Conservation (phyloP, 768 basidiomycete species). For the Inosperma sp. region DNA sequence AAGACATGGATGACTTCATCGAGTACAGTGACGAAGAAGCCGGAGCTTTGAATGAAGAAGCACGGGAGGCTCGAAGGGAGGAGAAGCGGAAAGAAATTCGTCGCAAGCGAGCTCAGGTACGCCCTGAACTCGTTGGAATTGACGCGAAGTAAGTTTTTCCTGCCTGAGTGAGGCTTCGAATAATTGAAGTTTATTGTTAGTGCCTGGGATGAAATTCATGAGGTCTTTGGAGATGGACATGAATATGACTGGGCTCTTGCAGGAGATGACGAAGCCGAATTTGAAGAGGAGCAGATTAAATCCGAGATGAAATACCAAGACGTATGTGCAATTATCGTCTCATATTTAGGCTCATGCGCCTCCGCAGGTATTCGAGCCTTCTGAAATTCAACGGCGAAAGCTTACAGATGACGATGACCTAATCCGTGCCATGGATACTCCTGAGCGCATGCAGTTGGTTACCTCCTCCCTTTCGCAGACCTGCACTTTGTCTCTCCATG, state of each 20-base stretch:
- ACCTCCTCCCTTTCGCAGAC: slow-evolving; percentile 75
- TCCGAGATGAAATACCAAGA: slow-evolving; percentile 82
- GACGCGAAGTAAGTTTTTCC: slow-evolving; percentile 66
- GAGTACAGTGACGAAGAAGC: slow-evolving; percentile 81
- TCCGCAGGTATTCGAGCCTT: slow-evolving; percentile 90
- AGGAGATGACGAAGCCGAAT: slow-evolving; percentile 65
- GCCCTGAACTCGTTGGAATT: slow-evolving; percentile 72
- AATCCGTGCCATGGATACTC: slow-evolving; percentile 85
- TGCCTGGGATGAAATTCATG: slow-evolving; percentile 93
- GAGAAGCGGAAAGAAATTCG: slow-evolving; percentile 66
- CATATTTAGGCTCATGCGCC: slow-evolving; percentile 10
- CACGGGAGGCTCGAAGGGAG: slow-evolving; percentile 67
- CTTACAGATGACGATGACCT: slow-evolving; percentile 92
- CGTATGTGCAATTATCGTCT: slow-evolving; percentile 38
- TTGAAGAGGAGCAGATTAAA: slow-evolving; percentile 48
- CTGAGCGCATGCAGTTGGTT: slow-evolving; percentile 92
- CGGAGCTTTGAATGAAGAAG: slow-evolving; percentile 69
- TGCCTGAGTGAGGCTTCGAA: slow-evolving; percentile 1
- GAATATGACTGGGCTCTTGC: slow-evolving; percentile 94
- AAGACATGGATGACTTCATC: slow-evolving; percentile 76
- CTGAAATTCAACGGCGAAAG: slow-evolving; percentile 85
- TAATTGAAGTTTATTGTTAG: slow-evolving; percentile 37
- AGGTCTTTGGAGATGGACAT: slow-evolving; percentile 93
- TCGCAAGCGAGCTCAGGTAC: slow-evolving; percentile 57
- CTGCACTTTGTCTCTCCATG: slow-evolving; percentile 56